Evolutionary conservation across 768 basidiomycete species (phyloP).

Genomic region (Calocybe indica): DNA sequence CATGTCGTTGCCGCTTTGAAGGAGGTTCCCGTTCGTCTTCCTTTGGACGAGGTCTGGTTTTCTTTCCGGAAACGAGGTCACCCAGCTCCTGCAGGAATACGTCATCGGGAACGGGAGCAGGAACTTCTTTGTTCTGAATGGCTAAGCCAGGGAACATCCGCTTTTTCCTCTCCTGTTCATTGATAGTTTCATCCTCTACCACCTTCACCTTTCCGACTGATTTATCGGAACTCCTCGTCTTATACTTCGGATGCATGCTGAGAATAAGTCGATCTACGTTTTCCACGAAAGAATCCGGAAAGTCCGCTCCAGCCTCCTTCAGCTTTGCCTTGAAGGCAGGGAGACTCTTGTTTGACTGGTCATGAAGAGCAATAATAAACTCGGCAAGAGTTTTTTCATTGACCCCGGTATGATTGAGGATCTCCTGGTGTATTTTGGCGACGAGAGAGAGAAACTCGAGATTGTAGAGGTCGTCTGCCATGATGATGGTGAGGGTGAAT

Average conservation of each 20-base stretch:
- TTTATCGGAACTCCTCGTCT: conserved; percentile 51
- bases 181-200: conserved; percentile 28
- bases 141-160: conserved; percentile 90
- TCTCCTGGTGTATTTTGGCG: conserved; percentile 87
- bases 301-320: conserved; percentile 69
- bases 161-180: conserved; percentile 71
- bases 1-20: conserved; percentile 57
- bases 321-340: conserved; percentile 79
- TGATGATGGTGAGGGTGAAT: conserved; percentile 18
- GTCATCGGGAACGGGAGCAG: conserved; percentile 61
- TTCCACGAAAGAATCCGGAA: conserved; percentile 87
- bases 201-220: conserved; percentile 29
- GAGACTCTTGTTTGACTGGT: conserved; percentile 67
- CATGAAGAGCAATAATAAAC: conserved; percentile 89
- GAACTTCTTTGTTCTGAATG: conserved; percentile 67
- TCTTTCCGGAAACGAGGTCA: conserved; percentile 79
- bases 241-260: conserved; percentile 93
- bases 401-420: conserved; percentile 78
- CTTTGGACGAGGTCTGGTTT: conserved; percentile 36
- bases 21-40: conserved; percentile 35
- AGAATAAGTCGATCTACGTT: conserved; percentile 93
- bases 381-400: conserved; percentile 94
- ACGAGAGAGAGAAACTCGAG: conserved; percentile 92
- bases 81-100: conserved; percentile 85
- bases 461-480: conserved; percentile 83